Percentiles rank a stretch among this genome's conserved stretches.
These are phyloP conservation scores for Sporothrix sp. DNA, from an alignment of 2,329 filamentous ascomycete species.

Conservation along the genomic window DNA sequence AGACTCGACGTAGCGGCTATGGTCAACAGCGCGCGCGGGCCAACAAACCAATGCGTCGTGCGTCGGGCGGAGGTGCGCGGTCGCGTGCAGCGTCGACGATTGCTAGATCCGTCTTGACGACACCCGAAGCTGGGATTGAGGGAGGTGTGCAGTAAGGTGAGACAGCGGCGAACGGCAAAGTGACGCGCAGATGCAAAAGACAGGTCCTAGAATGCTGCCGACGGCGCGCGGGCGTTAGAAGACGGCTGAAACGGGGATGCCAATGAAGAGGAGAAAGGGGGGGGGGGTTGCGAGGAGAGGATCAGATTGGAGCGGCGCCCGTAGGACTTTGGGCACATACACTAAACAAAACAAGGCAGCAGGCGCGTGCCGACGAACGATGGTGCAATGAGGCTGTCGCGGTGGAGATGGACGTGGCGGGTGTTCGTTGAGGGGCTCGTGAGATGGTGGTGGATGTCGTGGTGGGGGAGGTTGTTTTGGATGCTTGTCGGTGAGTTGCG, in stretches of 20 bases:
- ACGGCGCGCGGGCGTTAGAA: background rate
- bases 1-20: too few species aligned
- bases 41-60: background rate
- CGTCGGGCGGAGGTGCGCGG: background rate
- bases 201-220: background rate
- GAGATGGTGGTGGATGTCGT: background rate
- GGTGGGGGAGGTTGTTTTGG: background rate
- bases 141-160: too few species aligned
- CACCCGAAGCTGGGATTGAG: too few species aligned
- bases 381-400: background rate
- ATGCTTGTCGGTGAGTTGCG: slow-evolving; percentile 8
- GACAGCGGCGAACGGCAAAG: too few species aligned
- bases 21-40: background rate
- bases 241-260: background rate
- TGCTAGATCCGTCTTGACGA: background rate
- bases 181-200: too few species aligned
- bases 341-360: background rate
- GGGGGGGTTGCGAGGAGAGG: background rate
- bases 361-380: background rate
- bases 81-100: background rate
- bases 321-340: slow-evolving; percentile 9
- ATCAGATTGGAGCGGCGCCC: background rate
- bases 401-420: slow-evolving; percentile 1
- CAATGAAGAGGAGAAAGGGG: background rate
- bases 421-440: background rate